Conservation (phyloP, 768 basidiomycete species). For the Psilocybe sp. region DNA sequence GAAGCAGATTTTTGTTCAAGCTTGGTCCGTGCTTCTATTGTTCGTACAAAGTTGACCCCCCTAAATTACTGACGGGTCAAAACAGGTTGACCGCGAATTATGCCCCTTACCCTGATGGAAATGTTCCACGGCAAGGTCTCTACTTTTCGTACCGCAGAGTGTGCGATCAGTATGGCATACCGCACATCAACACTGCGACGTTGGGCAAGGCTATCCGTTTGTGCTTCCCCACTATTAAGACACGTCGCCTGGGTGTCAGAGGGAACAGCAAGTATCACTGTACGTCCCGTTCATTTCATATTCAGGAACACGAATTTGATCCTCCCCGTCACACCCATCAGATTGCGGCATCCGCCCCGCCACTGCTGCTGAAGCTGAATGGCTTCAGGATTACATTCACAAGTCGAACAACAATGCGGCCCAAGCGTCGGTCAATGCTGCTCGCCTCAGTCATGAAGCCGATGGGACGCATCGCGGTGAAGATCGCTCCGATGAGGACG, state of each 20-base stretch:
- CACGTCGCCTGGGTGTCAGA: slow-evolving; percentile 85
- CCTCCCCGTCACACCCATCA: slow-evolving; percentile 26
- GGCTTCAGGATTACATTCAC: slow-evolving; percentile 88
- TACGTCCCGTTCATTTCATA: slow-evolving; percentile 37
- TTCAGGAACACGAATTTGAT: slow-evolving; percentile 20
- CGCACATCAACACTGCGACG: slow-evolving; percentile 94
- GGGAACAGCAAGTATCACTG: slow-evolving; percentile 98
- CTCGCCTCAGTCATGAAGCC: slow-evolving; percentile 66
- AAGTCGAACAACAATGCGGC: slow-evolving; percentile 86
- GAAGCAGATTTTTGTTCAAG: slow-evolving; percentile 91
- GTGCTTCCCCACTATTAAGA: slow-evolving; percentile 95
- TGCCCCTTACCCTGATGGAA: slow-evolving; percentile 88
- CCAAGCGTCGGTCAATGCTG: slow-evolving; percentile 72
- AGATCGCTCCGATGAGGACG: slow-evolving; percentile 79
- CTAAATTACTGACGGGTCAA: slow-evolving; percentile 15
- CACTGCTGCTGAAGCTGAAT: slow-evolving; percentile 88
- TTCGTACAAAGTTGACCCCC: slow-evolving; percentile 7
- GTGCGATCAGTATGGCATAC: slow-evolving; percentile 90
- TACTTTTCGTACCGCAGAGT: slow-evolving; percentile 91
- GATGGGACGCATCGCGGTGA: slow-evolving; percentile 59
- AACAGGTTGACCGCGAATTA: slow-evolving; percentile 84
- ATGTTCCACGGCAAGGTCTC: slow-evolving; percentile 90
- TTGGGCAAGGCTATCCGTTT: slow-evolving; percentile 92
- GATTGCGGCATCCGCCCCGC: slow-evolving; percentile 92
- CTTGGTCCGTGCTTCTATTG: slow-evolving; percentile 59